These are phyloP conservation scores for Lentinula raphanica DNA, from an alignment of 768 basidiomycete species.

Conservation along the genomic window DNA sequence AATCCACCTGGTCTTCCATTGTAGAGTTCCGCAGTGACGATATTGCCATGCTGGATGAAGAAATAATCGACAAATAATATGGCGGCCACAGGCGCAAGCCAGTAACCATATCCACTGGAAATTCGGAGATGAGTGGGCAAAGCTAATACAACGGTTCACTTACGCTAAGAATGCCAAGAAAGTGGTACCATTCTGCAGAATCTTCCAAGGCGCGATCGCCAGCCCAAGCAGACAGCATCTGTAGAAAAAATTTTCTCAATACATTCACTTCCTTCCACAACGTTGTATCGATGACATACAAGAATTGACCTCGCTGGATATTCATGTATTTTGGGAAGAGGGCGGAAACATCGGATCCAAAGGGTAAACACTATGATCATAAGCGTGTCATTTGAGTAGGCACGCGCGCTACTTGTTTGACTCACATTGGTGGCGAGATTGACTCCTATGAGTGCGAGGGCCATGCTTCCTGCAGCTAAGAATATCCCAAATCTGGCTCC, in stretches of 20 bases:
- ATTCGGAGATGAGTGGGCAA: neutral
- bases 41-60: conserved; percentile 8
- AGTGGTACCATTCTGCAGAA: conserved; percentile 7
- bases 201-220: conserved; percentile 15
- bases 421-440: conserved; percentile 11
- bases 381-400: neutral
- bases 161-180: conserved; percentile 11
- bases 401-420: neutral
- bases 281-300: neutral
- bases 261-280: neutral
- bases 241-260: neutral
- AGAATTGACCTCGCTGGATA: conserved; percentile 14
- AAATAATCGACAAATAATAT: conserved; percentile 11
- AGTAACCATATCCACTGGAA: conserved; percentile 10
- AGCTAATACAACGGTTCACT: neutral
- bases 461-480: conserved; percentile 8
- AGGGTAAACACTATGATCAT: conserved; percentile 7
- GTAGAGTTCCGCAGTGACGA: conserved; percentile 6
- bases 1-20: neutral
- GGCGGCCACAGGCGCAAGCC: conserved; percentile 10
- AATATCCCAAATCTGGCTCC: conserved; percentile 10
- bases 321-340: conserved; percentile 14
- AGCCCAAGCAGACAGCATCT: conserved; percentile 12
- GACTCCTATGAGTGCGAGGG: conserved; percentile 10
- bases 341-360: conserved; percentile 12